Evolutionary conservation across 305 asterid genomes (phyloP).

Genomic region (Ajuga reptans): DNA sequence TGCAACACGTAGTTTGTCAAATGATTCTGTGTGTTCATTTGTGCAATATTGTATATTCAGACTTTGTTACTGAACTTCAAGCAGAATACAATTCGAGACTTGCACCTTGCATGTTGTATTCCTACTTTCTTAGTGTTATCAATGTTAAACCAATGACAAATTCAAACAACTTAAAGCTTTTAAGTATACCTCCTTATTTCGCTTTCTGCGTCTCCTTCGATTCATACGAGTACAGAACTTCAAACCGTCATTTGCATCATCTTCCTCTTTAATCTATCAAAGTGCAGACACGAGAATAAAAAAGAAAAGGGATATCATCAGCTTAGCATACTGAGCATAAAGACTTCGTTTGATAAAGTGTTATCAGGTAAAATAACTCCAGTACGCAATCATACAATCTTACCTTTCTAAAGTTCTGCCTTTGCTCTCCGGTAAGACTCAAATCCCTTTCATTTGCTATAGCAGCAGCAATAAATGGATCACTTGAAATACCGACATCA

Average conservation of each 20-base stretch:
- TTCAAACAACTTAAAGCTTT: constrained; percentile 18
- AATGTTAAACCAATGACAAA: neutral
- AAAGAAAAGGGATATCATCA: neutral
- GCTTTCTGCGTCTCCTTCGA: constrained; percentile 57
- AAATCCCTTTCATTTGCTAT: constrained; percentile 73
- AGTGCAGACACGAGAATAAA: neutral
- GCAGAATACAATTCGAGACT: too few relatives aligned
- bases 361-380: too few relatives aligned
- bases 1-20: too few relatives aligned
- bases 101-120: too few relatives aligned
- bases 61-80: too few relatives aligned
- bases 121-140: neutral
- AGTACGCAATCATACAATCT: neutral
- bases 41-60: too few relatives aligned
- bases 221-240: constrained; percentile 64
- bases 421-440: constrained; percentile 79
- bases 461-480: constrained; percentile 82
- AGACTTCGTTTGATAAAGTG: too few relatives aligned
- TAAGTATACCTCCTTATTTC: constrained; percentile 40
- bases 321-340: neutral
- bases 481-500: constrained; percentile 52
- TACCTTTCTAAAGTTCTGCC: constrained; percentile 76
- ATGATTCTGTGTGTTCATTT: too few relatives aligned
- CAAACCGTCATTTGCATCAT: constrained; percentile 56
- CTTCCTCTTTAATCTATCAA: constrained; percentile 90